phyloP scores from a whole-genome alignment of 495 filamentous ascomycete genomes.

The Trichoderma parareesei region DNA sequence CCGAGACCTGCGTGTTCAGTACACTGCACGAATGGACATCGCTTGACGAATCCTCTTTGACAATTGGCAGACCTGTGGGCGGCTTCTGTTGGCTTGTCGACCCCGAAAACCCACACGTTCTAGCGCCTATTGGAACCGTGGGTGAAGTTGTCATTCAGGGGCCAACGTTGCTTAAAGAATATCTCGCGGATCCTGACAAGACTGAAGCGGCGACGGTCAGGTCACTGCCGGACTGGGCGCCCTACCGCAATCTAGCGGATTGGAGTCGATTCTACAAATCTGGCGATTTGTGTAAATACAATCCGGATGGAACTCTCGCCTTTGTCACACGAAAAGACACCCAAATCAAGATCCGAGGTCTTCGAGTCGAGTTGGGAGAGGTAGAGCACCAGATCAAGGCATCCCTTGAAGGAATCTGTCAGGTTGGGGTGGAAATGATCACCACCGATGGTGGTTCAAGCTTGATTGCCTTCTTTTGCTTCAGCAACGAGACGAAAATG shows the following conservation, averaged over 20 bases:
- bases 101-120: slow-evolving; percentile 36
- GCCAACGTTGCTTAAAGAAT: slow-evolving; percentile 31
- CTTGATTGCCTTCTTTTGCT: slow-evolving; percentile 2
- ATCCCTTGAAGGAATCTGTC: background rate
- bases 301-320: slow-evolving; percentile 35
- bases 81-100: slow-evolving; percentile 39
- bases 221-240: background rate
- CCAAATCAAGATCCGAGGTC: slow-evolving; percentile 23
- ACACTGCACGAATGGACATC: slow-evolving; percentile 16
- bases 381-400: slow-evolving; percentile 15
- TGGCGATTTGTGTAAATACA: slow-evolving; percentile 36
- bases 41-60: slow-evolving; percentile 19
- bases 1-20: slow-evolving; percentile 23
- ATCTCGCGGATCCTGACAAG: slow-evolving; percentile 14
- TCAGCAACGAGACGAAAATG: background rate
- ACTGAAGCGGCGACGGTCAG: background rate
- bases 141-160: slow-evolving; percentile 42
- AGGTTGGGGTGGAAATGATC: background rate
- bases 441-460: background rate
- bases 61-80: slow-evolving; percentile 34
- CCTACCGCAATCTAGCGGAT: slow-evolving; percentile 16
- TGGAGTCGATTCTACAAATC: slow-evolving; percentile 26
- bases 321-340: slow-evolving; percentile 20
- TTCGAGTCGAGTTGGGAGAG: slow-evolving; percentile 22
- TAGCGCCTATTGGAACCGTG: slow-evolving; percentile 36